phyloP scores from a whole-genome alignment of 1,139 yeast species.

The Yamadazyma buinensis region DNA sequence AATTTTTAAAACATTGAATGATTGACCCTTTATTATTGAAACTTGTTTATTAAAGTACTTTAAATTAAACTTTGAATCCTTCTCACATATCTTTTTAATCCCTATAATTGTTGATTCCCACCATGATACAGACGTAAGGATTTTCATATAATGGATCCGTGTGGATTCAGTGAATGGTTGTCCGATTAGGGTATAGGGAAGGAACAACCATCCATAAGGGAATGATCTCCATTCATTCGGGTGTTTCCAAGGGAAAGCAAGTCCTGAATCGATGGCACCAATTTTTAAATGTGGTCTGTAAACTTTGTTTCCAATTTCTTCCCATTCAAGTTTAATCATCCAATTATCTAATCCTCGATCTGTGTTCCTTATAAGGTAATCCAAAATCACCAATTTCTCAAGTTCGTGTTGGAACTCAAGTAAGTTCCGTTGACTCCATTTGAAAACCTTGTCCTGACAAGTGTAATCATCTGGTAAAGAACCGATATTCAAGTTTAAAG shows the following conservation, averaged over 20 bases:
- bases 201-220: constrained; percentile 75
- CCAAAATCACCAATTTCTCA: constrained; percentile 67
- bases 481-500: constrained; percentile 47
- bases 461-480: constrained; percentile 18
- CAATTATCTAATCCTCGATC: constrained; percentile 75
- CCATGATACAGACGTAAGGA: constrained; percentile 62
- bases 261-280: constrained; percentile 76
- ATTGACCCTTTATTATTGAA: constrained; percentile 75
- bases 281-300: constrained; percentile 43
- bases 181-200: constrained; percentile 62
- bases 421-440: constrained; percentile 53
- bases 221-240: constrained; percentile 82
- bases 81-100: constrained; percentile 46
- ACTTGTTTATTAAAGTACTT: constrained; percentile 68
- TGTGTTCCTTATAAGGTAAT: constrained; percentile 71
- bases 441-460: constrained; percentile 22
- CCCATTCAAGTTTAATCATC: constrained; percentile 66
- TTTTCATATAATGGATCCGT: constrained; percentile 53
- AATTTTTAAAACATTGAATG: constrained; percentile 70
- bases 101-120: constrained; percentile 60
- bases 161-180: constrained; percentile 62
- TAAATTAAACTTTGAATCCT: constrained; percentile 61
- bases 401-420: constrained; percentile 57
- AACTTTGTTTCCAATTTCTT: background rate
- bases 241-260: constrained; percentile 79